Conservation (phyloP, 805 yeast species). For the Candida vaughaniae region DNA sequence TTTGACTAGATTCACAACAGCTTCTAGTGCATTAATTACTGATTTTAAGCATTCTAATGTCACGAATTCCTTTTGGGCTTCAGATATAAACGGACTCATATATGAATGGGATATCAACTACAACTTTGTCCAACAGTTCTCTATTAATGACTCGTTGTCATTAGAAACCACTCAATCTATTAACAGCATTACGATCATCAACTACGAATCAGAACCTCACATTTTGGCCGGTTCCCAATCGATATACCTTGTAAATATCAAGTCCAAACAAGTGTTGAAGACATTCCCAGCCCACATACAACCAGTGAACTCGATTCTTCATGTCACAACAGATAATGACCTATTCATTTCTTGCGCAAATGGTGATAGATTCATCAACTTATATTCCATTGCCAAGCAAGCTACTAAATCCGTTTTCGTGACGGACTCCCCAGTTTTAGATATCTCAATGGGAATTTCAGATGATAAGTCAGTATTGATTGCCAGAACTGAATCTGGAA, state of each 20-base stretch:
- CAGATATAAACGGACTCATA: conserved; percentile 57
- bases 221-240: conserved; percentile 68
- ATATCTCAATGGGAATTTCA: conserved; percentile 39
- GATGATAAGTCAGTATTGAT: conserved; percentile 39
- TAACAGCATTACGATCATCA: conserved; percentile 28
- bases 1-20: conserved; percentile 49
- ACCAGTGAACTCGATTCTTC: conserved; percentile 53
- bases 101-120: conserved; percentile 61
- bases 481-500: conserved; percentile 73
- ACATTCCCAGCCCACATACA: conserved; percentile 78
- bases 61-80: conserved; percentile 53
- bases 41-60: conserved; percentile 46
- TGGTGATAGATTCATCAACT: conserved; percentile 79
- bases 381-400: conserved; percentile 50
- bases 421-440: conserved; percentile 59
- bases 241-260: conserved; percentile 50
- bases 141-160: conserved; percentile 30
- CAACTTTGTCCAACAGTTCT: conserved; percentile 41
- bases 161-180: conserved; percentile 34
- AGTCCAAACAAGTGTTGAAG: conserved; percentile 38
- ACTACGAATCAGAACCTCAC: conserved; percentile 35
- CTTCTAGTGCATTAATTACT: conserved; percentile 45
- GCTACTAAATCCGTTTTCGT: conserved; percentile 60
- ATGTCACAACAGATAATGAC: conserved; percentile 34
- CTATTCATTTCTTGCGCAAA: conserved; percentile 68